Conservation (phyloP, 1,284 basidiomycete genomes). For the Cryptococcus amylolentus region DNA sequence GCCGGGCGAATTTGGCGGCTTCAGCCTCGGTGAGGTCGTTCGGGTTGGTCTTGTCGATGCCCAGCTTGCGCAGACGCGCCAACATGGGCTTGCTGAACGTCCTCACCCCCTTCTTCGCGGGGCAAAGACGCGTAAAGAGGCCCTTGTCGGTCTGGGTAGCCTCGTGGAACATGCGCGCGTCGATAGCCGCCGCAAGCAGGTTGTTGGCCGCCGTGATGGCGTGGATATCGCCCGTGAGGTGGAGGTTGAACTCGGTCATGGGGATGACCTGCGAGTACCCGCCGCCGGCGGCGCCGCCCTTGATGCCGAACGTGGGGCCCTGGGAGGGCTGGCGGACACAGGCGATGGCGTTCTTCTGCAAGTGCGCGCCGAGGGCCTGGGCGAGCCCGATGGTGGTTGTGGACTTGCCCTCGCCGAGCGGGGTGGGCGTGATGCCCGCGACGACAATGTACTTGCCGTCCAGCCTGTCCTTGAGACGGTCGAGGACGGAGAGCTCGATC, state of each 20-base stretch:
- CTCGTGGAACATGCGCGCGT: constrained; percentile 98
- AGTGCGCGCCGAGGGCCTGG: constrained; percentile 92
- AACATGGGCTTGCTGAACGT: constrained; percentile 96
- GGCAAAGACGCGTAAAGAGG: constrained; percentile 87
- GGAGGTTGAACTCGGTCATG: constrained; percentile 86
- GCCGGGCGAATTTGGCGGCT: constrained; percentile 79
- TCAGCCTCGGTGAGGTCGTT: constrained; percentile 91
- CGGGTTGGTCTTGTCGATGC: constrained; percentile 91
- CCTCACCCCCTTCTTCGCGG: constrained; percentile 89
- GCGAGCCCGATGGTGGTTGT: constrained; percentile 97
- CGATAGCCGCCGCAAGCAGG: constrained; percentile 89
- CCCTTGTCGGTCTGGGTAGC: constrained; percentile 93
- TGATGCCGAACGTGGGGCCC: constrained; percentile 98
- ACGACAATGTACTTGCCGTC: constrained; percentile 98
- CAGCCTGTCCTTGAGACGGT: constrained; percentile 78
- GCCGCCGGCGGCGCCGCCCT: constrained; percentile 96
- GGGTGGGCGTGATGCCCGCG: constrained; percentile 96
- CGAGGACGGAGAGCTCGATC: constrained; percentile 83
- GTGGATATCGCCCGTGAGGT: constrained; percentile 97
- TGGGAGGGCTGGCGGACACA: constrained; percentile 99
- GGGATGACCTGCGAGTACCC: constrained; percentile 99
- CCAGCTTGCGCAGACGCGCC: constrained; percentile 89
- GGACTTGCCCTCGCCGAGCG: constrained; percentile 96
- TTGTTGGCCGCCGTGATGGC: constrained; percentile 98
- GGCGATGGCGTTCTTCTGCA: constrained; percentile 88